phyloP scores from a whole-genome alignment of 371 early-diverging fungal genomes.

The Umbelopsis sp. region DNA sequence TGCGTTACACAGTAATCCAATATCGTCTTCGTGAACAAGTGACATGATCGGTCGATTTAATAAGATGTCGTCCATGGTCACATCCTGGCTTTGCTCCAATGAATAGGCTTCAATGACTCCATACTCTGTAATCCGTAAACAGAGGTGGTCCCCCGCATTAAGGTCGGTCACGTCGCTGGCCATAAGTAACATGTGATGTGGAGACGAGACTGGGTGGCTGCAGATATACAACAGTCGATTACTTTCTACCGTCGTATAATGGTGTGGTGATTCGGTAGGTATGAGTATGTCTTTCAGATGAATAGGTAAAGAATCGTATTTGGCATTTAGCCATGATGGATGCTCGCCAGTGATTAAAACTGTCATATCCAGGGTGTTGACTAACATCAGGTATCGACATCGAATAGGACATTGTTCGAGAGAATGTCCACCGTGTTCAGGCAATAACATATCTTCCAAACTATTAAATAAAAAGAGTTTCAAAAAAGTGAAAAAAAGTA shows the following conservation, averaged over 20 bases:
- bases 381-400: neutral
- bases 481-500: neutral
- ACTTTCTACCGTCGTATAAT: neutral
- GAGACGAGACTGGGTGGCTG: slow-evolving; percentile 2
- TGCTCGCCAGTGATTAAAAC: slow-evolving; percentile 2
- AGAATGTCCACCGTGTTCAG: neutral
- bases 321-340: neutral
- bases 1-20: neutral
- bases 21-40: neutral
- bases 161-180: slow-evolving; percentile 17
- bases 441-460: neutral
- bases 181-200: slow-evolving; percentile 12
- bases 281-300: neutral
- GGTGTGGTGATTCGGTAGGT: slow-evolving; percentile 2
- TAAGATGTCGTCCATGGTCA: neutral
- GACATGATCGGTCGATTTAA: slow-evolving; percentile 17
- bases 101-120: slow-evolving; percentile 15
- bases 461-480: neutral
- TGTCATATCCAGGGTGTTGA: neutral
- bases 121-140: slow-evolving; percentile 8
- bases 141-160: neutral
- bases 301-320: neutral
- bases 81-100: slow-evolving; percentile 1
- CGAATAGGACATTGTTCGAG: slow-evolving; percentile 9
- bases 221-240: slow-evolving; percentile 9